Conservation (phyloP, 148 eudicot species). For the Beta vulgaris region DNA sequence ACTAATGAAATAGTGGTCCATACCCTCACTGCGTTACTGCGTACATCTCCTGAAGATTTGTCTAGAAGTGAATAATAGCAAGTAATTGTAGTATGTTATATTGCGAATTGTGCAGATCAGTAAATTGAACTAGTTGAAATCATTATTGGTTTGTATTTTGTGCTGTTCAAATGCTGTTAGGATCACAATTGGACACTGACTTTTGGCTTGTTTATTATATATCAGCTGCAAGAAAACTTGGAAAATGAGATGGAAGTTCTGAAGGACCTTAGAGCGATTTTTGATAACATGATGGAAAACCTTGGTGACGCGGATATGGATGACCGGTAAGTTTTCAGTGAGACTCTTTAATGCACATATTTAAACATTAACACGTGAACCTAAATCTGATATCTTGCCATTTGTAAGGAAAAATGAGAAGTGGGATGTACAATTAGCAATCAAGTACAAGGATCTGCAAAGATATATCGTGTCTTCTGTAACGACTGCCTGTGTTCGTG, state of each 20-base stretch:
- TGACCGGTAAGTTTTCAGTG: conserved; percentile 47
- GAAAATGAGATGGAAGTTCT: conserved; percentile 61
- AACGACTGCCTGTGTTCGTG: conserved; percentile 47
- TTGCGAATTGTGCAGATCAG: no score
- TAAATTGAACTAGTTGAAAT: no score
- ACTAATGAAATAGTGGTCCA: no score
- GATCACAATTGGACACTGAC: background rate
- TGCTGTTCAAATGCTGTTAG: background rate
- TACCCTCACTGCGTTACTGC: no score
- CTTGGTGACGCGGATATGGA: conserved; percentile 44
- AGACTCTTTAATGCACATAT: conserved; percentile 2
- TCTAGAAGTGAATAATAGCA: no score
- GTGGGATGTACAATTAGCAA: conserved; percentile 86
- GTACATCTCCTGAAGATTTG: no score
- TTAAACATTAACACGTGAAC: conserved; percentile 1
- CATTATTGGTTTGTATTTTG: background rate
- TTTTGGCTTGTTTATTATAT: conserved; percentile 10
- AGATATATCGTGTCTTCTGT: conserved; percentile 61
- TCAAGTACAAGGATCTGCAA: conserved; percentile 56
- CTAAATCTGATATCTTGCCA: background rate
- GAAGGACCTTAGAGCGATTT: conserved; percentile 41
- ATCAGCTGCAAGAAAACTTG: conserved; percentile 53
- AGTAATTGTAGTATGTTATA: no score
- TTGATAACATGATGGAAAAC: conserved; percentile 56
- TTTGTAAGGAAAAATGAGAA: conserved; percentile 29